A percentile compares a stretch with the other conserved stretches of the same genome.
Evolutionary conservation across 192 early-diverging fungal species (phyloP).

Genomic region (Coemansia sp.): DNA sequence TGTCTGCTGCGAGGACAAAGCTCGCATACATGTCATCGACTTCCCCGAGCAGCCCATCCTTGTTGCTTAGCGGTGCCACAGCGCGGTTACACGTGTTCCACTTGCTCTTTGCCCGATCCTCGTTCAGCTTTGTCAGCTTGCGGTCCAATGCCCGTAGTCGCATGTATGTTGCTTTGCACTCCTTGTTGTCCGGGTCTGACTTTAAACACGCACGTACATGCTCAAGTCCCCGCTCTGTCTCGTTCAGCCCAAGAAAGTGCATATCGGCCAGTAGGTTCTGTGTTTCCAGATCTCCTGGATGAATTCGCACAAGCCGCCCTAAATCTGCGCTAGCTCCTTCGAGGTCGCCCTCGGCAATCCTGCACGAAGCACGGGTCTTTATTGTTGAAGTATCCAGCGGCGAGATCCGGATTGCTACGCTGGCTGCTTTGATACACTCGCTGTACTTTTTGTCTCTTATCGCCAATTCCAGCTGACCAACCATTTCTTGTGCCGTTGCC

Average conservation of each 20-base stretch:
- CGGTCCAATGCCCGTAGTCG: constrained; percentile 76
- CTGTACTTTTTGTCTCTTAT: constrained; percentile 50
- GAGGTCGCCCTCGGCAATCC: constrained; percentile 69
- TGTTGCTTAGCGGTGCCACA: constrained; percentile 32
- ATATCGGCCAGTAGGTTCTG: constrained; percentile 68
- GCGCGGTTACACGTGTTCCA: constrained; percentile 56
- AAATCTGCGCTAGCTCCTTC: constrained; percentile 83
- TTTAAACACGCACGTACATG: constrained; percentile 83
- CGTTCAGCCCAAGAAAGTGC: constrained; percentile 66
- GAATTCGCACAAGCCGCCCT: constrained; percentile 72
- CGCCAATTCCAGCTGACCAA: constrained; percentile 42
- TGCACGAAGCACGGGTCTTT: constrained; percentile 69
- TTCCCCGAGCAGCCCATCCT: constrained; percentile 36
- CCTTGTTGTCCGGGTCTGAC: constrained; percentile 89
- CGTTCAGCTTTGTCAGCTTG: constrained; percentile 60
- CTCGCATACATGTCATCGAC: constrained; percentile 36
- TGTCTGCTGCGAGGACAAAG: constrained; percentile 22
- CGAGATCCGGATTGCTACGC: constrained; percentile 56
- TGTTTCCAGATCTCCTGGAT: constrained; percentile 63
- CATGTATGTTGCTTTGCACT: constrained; percentile 76
- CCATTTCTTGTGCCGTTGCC: constrained; percentile 46
- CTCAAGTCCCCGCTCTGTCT: constrained; percentile 66
- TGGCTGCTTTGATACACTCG: constrained; percentile 56
- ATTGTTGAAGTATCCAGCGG: constrained; percentile 60
- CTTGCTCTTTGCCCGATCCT: constrained; percentile 56